Base-by-base conservation (phyloP, 768 basidiomycete species). In the Rhodotorula toruloides region DNA sequence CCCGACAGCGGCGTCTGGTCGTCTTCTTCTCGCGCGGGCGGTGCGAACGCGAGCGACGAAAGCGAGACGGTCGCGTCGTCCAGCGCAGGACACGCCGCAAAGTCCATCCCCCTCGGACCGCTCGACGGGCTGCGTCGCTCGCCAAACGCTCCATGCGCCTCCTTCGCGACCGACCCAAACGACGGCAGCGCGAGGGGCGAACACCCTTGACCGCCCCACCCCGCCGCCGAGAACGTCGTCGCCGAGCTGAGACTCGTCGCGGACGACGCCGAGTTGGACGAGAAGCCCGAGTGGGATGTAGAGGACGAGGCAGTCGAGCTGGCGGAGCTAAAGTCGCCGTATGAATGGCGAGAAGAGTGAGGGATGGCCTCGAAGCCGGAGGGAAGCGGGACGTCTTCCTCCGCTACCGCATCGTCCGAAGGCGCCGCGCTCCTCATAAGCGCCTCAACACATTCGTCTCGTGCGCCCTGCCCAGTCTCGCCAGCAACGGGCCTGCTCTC, bases 281-380 rank as follows among this genome's bases (percentile, higher is more conserved):
- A 62, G 57, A 67, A 67, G 37, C 66, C 66, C 25, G 61, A 58
- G 19, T 56, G 53, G n/a, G 61, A 58, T 0, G 61, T 50, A 3
- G 66, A 62, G 37, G 61, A 61, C 37, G 65, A 67, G 21, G 64
- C 39, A 21, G 53, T 60, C 59, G 65, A 60, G 43, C 31, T 52
- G 1, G 65, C 59, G 11, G 65, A 49, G 54, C 27, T 47, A 52
- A 61, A 61, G 43, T 61, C 61, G 54, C 61, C 53, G 54, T 62
- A 54, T 46, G 61, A 62, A 44, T 61, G 5, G 4, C 60, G 60
- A 6, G 37, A 50, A 4, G 58, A 4, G 27, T 27, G 21, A 6
- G 49, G 25, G 16, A 13, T 8, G 22, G 16, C 31, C 13, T 42
- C 50, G 50, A 43, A 39, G 9, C 13, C 46, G 34, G 46, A 22